These are phyloP conservation scores for Inga laurina DNA, from an alignment of 306 rosid species.

Conservation along the genomic window DNA sequence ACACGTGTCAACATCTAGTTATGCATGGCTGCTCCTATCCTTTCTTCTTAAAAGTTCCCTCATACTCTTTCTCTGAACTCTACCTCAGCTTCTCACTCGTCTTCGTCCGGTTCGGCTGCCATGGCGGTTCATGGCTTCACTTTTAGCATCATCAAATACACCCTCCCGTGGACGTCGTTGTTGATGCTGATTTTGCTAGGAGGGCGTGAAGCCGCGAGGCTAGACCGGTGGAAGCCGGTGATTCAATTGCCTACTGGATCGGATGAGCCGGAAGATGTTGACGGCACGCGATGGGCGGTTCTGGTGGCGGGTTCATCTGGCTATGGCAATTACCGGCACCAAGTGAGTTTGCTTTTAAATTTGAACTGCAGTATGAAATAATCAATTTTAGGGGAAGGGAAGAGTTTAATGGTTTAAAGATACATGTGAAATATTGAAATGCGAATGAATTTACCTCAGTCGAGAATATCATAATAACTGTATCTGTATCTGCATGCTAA, in stretches of 20 bases:
- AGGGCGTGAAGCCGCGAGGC: constrained; percentile 18
- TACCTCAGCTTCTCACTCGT: not conserved
- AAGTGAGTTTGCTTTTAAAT: constrained; percentile 39
- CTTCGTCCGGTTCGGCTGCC: not conserved
- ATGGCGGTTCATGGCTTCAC: constrained; percentile 4
- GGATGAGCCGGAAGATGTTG: constrained; percentile 7
- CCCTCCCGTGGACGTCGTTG: not conserved
- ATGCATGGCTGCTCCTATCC: not conserved
- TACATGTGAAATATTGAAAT: too few relatives aligned
- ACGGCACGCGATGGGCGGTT: constrained; percentile 71
- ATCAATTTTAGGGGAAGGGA: not conserved
- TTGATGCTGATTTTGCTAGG: not conserved
- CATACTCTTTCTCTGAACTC: not conserved
- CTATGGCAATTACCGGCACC: constrained; percentile 90
- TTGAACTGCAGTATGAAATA: not conserved
- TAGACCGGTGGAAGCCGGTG: constrained; percentile 29
- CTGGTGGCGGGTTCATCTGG: constrained; percentile 91
- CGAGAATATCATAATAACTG: too few relatives aligned
- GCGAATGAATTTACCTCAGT: too few relatives aligned
- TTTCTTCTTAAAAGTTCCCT: not conserved
- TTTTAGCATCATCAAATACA: not conserved
- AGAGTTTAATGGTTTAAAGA: not conserved
- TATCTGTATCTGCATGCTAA: too few relatives aligned
- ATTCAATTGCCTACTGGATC: constrained; percentile 34
- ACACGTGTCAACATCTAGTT: not conserved